Conservation (phyloP, 176 grass and related monocot species). For the Tillandsia fasciculata region DNA sequence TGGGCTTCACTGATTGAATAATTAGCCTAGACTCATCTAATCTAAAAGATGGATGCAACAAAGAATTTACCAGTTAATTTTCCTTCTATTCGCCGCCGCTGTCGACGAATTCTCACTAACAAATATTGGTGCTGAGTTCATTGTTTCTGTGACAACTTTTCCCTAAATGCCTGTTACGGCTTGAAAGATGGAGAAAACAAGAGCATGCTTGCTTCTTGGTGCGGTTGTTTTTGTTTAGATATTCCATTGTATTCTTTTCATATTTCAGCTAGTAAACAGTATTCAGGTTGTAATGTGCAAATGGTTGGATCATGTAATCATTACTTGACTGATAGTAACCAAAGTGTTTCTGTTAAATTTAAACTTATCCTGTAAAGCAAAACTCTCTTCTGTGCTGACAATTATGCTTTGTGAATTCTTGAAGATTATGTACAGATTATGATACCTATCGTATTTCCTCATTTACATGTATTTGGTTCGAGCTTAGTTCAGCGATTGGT, state of each 20-base stretch:
- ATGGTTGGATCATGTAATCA: background rate
- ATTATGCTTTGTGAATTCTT: too few relatives aligned
- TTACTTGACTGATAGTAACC: background rate
- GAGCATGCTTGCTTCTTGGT: background rate
- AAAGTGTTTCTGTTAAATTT: too few relatives aligned
- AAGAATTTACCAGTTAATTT: background rate
- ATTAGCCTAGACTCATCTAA: background rate
- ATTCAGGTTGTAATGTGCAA: background rate
- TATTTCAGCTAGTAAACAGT: background rate
- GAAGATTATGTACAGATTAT: too few relatives aligned
- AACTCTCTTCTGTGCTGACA: too few relatives aligned
- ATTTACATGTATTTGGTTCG: too few relatives aligned
- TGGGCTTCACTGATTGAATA: constrained; percentile 49
- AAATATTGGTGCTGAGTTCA: too few relatives aligned
- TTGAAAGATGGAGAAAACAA: background rate
- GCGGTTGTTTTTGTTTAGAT: background rate
- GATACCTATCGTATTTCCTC: too few relatives aligned
- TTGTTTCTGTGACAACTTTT: too few relatives aligned
- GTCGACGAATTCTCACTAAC: background rate
- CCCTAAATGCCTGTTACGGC: background rate
- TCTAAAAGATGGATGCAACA: background rate
- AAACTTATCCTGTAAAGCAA: too few relatives aligned
- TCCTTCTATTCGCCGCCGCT: background rate
- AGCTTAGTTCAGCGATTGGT: too few relatives aligned
- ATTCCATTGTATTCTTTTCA: background rate